Percentiles rank a stretch among this genome's conserved stretches.
Evolutionary conservation across 2,329 filamentous ascomycete genomes (phyloP).

Genomic region (Alternaria ventricosa): DNA sequence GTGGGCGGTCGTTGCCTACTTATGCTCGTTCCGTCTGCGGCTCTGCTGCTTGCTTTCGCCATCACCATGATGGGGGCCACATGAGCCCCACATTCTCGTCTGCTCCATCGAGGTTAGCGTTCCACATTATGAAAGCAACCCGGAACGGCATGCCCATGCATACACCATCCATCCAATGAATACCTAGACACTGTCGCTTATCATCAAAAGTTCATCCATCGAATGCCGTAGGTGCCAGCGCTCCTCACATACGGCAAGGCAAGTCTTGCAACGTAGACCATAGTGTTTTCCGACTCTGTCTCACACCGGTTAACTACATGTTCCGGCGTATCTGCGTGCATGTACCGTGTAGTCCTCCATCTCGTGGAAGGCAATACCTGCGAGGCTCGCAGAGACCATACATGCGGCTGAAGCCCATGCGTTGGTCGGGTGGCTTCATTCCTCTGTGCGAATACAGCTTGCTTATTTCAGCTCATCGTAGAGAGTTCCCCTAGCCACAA

Average conservation of each 20-base stretch:
- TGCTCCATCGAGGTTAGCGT: neutral
- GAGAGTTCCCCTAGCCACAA: neutral
- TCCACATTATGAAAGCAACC: neutral
- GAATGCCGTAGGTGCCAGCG: neutral
- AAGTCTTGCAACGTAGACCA: neutral
- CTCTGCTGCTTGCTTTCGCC: neutral
- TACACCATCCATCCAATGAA: neutral
- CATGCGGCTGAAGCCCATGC: neutral
- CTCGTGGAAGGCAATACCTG: neutral
- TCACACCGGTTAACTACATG: neutral
- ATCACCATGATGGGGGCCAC: neutral
- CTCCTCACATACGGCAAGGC: neutral
- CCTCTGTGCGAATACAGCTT: neutral
- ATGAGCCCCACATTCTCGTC: neutral
- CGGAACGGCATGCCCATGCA: neutral
- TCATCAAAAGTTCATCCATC: neutral
- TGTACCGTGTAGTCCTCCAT: neutral
- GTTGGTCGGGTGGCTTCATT: neutral
- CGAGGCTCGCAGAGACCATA: neutral
- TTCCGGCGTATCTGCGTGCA: neutral
- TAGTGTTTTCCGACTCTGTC: neutral
- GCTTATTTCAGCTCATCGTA: neutral
- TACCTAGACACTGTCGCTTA: neutral
- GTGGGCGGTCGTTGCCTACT: neutral
- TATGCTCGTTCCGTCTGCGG: neutral